A percentile compares a stretch with the other conserved stretches of the same genome.
These are phyloP conservation scores for Kuraishia capsulata DNA, from an alignment of 805 yeast genomes.

Conservation along the genomic window DNA sequence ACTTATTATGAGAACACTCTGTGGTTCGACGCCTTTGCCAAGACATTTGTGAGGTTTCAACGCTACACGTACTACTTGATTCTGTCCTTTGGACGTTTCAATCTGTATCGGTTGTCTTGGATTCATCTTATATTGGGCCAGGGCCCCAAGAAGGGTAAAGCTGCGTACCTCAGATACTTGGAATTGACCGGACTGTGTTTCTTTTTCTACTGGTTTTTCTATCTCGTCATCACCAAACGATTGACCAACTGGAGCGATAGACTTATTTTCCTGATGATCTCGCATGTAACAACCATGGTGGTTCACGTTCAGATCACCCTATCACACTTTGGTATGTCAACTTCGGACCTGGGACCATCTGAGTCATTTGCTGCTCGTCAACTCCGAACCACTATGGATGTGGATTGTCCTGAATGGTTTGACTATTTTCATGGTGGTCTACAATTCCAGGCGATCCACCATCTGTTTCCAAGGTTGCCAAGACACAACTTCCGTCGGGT, in stretches of 20 bases:
- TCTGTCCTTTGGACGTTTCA: constrained; percentile 76
- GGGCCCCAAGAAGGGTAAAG: constrained; percentile 76
- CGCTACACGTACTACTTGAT: constrained; percentile 69
- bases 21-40: constrained; percentile 61
- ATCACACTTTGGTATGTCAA: constrained; percentile 90
- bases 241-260: constrained; percentile 47
- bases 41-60: constrained; percentile 52
- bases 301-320: constrained; percentile 91
- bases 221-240: constrained; percentile 41
- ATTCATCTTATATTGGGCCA: constrained; percentile 60
- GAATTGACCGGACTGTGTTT: constrained; percentile 63
- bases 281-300: constrained; percentile 78
- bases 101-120: constrained; percentile 77
- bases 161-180: constrained; percentile 78
- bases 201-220: constrained; percentile 79
- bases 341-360: constrained; percentile 72
- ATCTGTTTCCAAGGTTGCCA: constrained; percentile 81
- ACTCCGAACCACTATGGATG: constrained; percentile 89
- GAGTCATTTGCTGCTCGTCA: constrained; percentile 78
- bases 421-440: constrained; percentile 89
- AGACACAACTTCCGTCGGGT: constrained; percentile 76
- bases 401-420: constrained; percentile 87
- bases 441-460: constrained; percentile 88
- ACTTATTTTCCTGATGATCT: constrained; percentile 54
- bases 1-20: constrained; percentile 67